Base-by-base conservation (phyloP, 257 asterid genomes). In the Gentiana macrophylla region DNA sequence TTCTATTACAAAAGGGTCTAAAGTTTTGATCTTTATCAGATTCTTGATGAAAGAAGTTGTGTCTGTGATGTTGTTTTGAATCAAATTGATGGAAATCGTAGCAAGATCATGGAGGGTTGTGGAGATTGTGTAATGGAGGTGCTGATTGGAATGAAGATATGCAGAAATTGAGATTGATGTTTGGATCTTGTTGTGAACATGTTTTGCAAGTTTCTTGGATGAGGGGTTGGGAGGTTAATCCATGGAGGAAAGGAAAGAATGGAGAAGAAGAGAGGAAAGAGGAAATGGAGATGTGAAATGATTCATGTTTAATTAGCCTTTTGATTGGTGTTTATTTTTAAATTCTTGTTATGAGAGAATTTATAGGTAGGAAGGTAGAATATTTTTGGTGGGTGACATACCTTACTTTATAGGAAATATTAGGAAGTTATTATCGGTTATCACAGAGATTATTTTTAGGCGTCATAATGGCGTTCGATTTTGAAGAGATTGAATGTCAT, bases 71-170 rank as follows among this genome's bases (percentile, higher is more conserved):
- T 70, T 62, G 38, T 59, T 53, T 15, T 55, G 55, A 24, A 68
- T 62, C 32, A 73, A 57, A 61, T 57, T 72, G 70, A 73, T 59
- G 3, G 72, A 61, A 1, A 66, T 51, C 5, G 55, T 8, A 4
- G 38, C 69, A 12, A 64, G 59, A 7, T 49, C 69, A 43, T 61
- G 63, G 52, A 64, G 63, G 11, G 51, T 64, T 41, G 60, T 59
- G 3, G 34, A 45, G 46, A 41, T 41, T 3, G 46, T 7, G 0
- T 41, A 41, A 10, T 5, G 6, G n/a, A 5, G 24, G n/a, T 12
- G 32, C 60, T 9, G 50, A 8, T 38, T 56, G 37, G 3, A 56
- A 50, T 8, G 61, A 56, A 41, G 61, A 8, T 12, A 38, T 50
- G 32, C 49, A 55, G 6, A 55, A 55, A 55, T 38, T n/a, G 3